Evolutionary conservation across 2,329 filamentous ascomycete genomes (phyloP).

Genomic region (Dothistroma septosporum): DNA sequence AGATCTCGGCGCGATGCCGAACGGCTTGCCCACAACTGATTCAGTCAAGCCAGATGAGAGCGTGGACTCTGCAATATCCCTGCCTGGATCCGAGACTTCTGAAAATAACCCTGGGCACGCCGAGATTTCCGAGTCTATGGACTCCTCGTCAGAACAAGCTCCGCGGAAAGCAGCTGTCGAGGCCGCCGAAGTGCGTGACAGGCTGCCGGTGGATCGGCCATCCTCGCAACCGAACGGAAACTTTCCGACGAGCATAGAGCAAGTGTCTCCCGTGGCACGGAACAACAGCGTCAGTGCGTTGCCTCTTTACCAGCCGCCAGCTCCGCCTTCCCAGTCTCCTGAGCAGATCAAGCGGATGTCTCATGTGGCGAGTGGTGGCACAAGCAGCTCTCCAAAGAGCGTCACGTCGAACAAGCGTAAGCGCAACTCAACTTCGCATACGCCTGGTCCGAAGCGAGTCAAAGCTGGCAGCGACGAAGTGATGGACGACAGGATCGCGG

Average conservation of each 20-base stretch:
- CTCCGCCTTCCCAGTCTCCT: constrained; percentile 28
- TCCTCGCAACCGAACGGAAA: constrained; percentile 6
- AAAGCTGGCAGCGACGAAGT: constrained; percentile 4
- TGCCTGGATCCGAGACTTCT: constrained; percentile 22
- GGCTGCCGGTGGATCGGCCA: constrained; percentile 1
- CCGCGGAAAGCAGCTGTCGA: not conserved
- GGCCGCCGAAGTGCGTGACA: not conserved
- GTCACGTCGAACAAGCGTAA: constrained; percentile 22
- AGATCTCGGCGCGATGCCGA: constrained; percentile 14
- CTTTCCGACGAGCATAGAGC: not conserved
- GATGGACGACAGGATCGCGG: not conserved
- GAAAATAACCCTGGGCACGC: constrained; percentile 12
- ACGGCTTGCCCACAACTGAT: constrained; percentile 10
- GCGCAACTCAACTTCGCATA: constrained; percentile 18
- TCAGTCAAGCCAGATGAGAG: constrained; percentile 26
- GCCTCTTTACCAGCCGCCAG: constrained; percentile 31
- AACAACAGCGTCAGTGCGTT: constrained; percentile 17
- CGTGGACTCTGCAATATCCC: constrained; percentile 31
- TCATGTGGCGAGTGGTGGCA: constrained; percentile 11
- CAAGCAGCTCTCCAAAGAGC: constrained; percentile 2
- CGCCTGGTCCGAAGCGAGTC: constrained; percentile 8
- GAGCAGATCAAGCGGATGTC: constrained; percentile 26
- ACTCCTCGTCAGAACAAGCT: not conserved
- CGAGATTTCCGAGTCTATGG: not conserved
- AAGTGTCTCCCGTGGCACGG: constrained; percentile 12